Evolutionary conservation across 83 land plant species (phyloP), one percentile per base, ranked within the genome.

Genomic region (Picea mariana): DNA sequence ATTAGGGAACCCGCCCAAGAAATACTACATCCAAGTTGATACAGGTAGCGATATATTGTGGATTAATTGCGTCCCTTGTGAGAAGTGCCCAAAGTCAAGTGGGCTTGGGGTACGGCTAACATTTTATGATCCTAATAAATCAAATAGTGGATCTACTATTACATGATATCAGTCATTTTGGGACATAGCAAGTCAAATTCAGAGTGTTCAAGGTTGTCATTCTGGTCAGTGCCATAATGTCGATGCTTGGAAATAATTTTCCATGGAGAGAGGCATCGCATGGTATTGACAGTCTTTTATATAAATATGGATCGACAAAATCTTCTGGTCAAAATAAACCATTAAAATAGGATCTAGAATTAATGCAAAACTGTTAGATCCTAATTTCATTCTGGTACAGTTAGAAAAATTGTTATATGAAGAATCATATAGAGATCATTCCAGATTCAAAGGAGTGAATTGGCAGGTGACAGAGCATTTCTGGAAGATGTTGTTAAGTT

Each of bases 41-140:
- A 91, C 93, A 12, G 93, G 93, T 8, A 91, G 91, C 78, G 91
- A 87, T 72, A 79, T 89, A 9, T 79, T 89, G 75, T 91, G 93
- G 93, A 85, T 91, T 6, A 91, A 89, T 86, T 91, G 93, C n/a
- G 76, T 85, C 75, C 84, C 86, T 38, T 91, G 93, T 73, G 62
- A 20, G 3, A 80, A 88, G 21, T 91, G 93, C 67, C 93, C 93
- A 3, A 81, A 16, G 24, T 87, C 79, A 79, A 87, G 93, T 72
- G 85, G 85, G 38, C 88, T 89, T 73, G 90, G 92, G 96, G 52
- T 93, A 24, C 80, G 82, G 2, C 79, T 93, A 80, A 88, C 87
- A 17, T 66, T 88, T 44, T 93, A 90, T 79, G 82, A 90, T 80
- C 85, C 85, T 26, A 81, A 69, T 21, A 79, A 44, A 24, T 93